Conservation (phyloP, 768 basidiomycete genomes). For the Boletus sp. region DNA sequence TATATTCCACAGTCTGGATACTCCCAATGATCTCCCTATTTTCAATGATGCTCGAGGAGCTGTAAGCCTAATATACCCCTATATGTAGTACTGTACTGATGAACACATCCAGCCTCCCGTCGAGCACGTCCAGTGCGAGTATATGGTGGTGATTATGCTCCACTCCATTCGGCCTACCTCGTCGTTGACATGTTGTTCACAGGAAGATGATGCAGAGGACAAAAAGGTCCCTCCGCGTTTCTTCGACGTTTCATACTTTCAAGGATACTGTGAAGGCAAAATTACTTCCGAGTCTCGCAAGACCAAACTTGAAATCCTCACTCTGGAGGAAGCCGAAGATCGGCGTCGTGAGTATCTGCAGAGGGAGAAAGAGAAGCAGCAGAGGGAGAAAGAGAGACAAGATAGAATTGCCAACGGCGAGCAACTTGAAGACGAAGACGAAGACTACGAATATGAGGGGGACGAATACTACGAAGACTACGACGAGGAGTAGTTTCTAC, state of each 20-base stretch:
- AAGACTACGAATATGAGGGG: conserved; percentile 3
- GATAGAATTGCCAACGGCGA: conserved; percentile 11
- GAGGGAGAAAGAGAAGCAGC: background rate
- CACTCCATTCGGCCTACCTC: background rate
- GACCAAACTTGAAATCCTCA: conserved; percentile 23
- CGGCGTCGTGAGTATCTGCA: conserved; percentile 1
- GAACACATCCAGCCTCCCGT: conserved; percentile 15
- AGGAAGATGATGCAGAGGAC: conserved; percentile 26
- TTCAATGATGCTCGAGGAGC: conserved; percentile 24
- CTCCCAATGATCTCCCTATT: conserved; percentile 20
- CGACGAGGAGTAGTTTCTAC: background rate
- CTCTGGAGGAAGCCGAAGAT: conserved; percentile 16
- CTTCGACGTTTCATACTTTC: conserved; percentile 22
- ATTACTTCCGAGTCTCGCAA: conserved; percentile 21
- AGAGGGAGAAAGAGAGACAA: conserved; percentile 4
- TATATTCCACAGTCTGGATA: conserved; percentile 7
- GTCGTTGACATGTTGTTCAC: background rate
- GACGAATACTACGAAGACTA: background rate
- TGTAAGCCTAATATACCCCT: background rate
- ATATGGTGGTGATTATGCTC: background rate
- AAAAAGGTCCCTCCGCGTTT: conserved; percentile 21
- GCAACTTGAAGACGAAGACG: conserved; percentile 9
- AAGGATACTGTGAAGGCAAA: conserved; percentile 24
- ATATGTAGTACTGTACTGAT: background rate
- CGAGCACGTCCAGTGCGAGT: conserved; percentile 15